Conservation (phyloP, 208 protist species). For the Crithidia fasciculata region DNA sequence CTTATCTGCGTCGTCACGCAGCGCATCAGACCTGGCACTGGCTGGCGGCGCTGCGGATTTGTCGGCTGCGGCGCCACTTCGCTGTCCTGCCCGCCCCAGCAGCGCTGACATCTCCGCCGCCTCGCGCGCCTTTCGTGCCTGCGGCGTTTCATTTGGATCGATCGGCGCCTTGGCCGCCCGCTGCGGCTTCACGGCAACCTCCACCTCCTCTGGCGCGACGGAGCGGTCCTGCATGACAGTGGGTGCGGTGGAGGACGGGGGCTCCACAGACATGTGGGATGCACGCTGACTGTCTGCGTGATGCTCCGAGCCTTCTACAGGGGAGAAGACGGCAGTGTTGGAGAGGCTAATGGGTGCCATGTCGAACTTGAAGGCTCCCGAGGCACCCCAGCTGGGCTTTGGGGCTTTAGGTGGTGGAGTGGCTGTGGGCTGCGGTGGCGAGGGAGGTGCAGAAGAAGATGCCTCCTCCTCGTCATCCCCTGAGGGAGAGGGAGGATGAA, state of each 20-base stretch:
- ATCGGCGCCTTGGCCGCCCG: not conserved
- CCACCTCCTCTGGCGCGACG: not conserved
- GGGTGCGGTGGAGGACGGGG: not conserved
- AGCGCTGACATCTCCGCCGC: slow-evolving; percentile 31
- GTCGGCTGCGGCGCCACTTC: not conserved
- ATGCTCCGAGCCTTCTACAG: slow-evolving; percentile 6
- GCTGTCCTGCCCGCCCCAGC: slow-evolving; percentile 5
- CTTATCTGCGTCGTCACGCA: not conserved
- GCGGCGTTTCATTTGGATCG: slow-evolving; percentile 12
- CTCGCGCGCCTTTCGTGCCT: slow-evolving; percentile 22
- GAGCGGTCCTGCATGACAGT: not conserved
- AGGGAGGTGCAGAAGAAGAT: not conserved
- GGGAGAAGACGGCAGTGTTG: slow-evolving; percentile 23
- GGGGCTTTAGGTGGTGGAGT: not conserved
- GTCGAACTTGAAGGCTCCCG: slow-evolving; percentile 23
- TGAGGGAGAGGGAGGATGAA: too few species aligned
- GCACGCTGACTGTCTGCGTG: not conserved
- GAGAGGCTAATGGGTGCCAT: slow-evolving; percentile 10
- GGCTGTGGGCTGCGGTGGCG: not conserved
- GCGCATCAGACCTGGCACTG: not conserved
- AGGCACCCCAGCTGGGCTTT: slow-evolving; percentile 10
- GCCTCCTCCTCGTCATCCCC: not conserved
- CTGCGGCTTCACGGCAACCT: not conserved
- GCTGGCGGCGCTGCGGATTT: too few species aligned
- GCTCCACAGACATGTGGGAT: not conserved